These are phyloP conservation scores for Agaricales sp. DNA, from an alignment of 1,284 basidiomycete genomes.

Conservation along the genomic window DNA sequence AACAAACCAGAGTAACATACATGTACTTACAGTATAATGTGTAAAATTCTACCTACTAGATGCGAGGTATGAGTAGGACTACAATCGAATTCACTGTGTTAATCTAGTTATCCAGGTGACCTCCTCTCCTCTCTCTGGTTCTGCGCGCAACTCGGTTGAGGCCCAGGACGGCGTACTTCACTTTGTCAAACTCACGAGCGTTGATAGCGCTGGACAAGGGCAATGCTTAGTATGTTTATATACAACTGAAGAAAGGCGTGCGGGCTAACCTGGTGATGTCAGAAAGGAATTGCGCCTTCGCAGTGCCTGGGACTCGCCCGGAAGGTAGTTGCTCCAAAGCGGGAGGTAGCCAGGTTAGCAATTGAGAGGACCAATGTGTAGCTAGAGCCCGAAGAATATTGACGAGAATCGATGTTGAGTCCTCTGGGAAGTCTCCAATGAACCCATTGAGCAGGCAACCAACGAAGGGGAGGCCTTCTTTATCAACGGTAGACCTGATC, in stretches of 20 bases:
- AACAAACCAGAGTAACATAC: too few species aligned
- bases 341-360: slow-evolving; percentile 64
- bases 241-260: slow-evolving; percentile 27
- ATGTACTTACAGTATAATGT: too few species aligned
- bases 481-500: slow-evolving; percentile 60
- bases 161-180: slow-evolving; percentile 64
- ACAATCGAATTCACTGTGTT: background rate
- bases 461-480: slow-evolving; percentile 70
- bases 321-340: slow-evolving; percentile 66
- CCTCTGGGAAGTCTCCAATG: slow-evolving; percentile 83
- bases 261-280: slow-evolving; percentile 72
- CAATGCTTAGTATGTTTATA: slow-evolving; percentile 9
- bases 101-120: slow-evolving; percentile 25
- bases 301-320: slow-evolving; percentile 49
- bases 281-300: slow-evolving; percentile 67
- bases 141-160: slow-evolving; percentile 62
- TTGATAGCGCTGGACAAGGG: slow-evolving; percentile 46
- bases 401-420: slow-evolving; percentile 65
- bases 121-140: slow-evolving; percentile 51
- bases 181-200: slow-evolving; percentile 57
- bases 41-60: too few species aligned
- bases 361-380: slow-evolving; percentile 53
- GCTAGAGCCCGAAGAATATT: slow-evolving; percentile 71
- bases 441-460: slow-evolving; percentile 69
- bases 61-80: too few species aligned